Conservation (phyloP, 177 flowering plant species). For the Vitis hybrid region DNA sequence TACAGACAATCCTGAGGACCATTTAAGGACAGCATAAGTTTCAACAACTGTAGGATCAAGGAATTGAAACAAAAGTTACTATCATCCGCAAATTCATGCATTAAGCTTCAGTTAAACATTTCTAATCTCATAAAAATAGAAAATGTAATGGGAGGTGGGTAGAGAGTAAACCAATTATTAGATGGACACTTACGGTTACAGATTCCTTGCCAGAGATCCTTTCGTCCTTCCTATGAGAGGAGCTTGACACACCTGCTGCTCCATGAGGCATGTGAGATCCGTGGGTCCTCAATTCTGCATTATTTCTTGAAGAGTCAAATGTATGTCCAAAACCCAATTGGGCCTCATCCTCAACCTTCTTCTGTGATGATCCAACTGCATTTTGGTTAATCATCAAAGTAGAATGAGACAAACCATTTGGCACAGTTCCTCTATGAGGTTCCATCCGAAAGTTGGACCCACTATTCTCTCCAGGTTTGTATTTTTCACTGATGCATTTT, state of each 20-base stretch:
- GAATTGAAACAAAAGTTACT: no score
- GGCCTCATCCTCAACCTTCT: slow-evolving; percentile 17
- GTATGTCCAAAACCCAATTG: not conserved
- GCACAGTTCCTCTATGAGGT: slow-evolving; percentile 31
- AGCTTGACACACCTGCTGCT: slow-evolving; percentile 22
- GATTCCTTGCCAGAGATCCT: slow-evolving; percentile 26
- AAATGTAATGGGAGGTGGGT: not conserved
- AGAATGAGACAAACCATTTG: slow-evolving; percentile 40
- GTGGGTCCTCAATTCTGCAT: slow-evolving; percentile 32
- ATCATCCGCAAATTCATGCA: not conserved
- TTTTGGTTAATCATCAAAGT: slow-evolving; percentile 52
- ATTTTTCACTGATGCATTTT: slow-evolving; percentile 32
- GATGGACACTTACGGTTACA: slow-evolving; percentile 5
- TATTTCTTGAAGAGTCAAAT: slow-evolving; percentile 16
- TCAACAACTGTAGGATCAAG: no score
- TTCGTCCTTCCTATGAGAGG: slow-evolving; percentile 28
- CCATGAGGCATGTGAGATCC: slow-evolving; percentile 31
- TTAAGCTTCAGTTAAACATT: not conserved
- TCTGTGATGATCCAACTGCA: slow-evolving; percentile 38
- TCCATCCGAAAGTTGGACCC: slow-evolving; percentile 45
- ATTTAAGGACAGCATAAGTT: no score
- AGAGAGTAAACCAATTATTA: not conserved
- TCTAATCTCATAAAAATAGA: not conserved
- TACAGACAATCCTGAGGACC: no score
- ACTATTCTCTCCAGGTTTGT: slow-evolving; percentile 35